Base-by-base conservation (phyloP, 1,284 basidiomycete genomes). In the Prillingera fragicola region DNA sequence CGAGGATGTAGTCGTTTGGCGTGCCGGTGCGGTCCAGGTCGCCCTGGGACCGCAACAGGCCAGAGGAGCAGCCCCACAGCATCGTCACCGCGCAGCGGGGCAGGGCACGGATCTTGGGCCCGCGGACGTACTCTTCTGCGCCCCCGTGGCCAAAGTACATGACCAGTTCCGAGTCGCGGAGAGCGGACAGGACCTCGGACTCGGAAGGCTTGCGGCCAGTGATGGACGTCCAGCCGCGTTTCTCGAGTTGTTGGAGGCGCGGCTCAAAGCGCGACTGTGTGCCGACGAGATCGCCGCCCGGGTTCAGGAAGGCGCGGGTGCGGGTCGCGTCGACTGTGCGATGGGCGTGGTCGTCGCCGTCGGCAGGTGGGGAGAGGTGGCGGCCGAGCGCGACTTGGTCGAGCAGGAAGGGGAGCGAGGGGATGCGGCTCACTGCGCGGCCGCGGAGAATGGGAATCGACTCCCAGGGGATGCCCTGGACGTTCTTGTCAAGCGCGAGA, bases 41-140 rank as follows among this genome's bases (percentile, higher is more conserved):
- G 10, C 94, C 94, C 78, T 90, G 87, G 42, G 92, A 86, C 43
- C 79, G 78, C 50, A 99, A 71, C 4, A 80, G 73, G 14, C 92
- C 95, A 0, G 90, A 95, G 0, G 94, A 98, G 74, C 94, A 99
- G 1, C 95, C 94, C 94, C 92, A 99, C 8, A 99, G 79, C 90
- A 99, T 95, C 0, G 88, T 84, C 9, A 84, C 84, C 1, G 94
- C 91, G 64, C 94, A 98, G 15, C 77, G 77, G 4, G 78, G 77
- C 18, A 98, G 76, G 51, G 84, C 78, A 15, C 87, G 78, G 42
- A 97, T 79, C 57, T 85, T 85, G 63, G 85, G 83, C 2, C 87
- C 86, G 5, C 87, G 83, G 10, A 90, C 78, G 62, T 94, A 99
- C 62, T 96, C 90, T 65, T 97, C 92, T 1, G 81, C 94, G 9